Base-by-base conservation (phyloP, 345 rosid genomes). In the Triadica sebifera region DNA sequence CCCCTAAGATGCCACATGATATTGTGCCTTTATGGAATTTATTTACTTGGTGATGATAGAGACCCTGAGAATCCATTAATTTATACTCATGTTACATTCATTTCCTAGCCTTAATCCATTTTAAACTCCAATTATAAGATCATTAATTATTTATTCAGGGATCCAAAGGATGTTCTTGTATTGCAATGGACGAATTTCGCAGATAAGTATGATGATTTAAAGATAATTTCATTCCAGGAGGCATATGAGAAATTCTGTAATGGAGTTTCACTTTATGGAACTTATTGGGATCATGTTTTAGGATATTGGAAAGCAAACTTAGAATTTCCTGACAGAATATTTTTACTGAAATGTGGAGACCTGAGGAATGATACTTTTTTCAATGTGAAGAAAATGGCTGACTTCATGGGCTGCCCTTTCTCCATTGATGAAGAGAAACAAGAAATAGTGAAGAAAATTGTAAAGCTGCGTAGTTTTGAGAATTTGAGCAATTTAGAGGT, bases 261-360 rank as follows among this genome's bases (percentile, higher is more conserved):
- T 24, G 72, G 72, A 1, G 45, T 68, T 51, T 15, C n/a, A 4
- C 0, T 12, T 51, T 29, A 13, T 19, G 72, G 72, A 37, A 59
- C 72, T 0, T 50, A 13, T 25, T 68, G 72, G 72, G 72, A 68
- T 20, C 59, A 68, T 68, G 73, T 56, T 5, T 43, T 70, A 12
- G 73, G 51, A 25, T 70, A 53, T 19, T 70, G 73, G 73, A 55
- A 70, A 55, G 50, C 73, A 13, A 53, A 63, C n/a, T n/a, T 70
- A 15, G 52, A 55, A 37, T 53, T 19, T 16, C 73, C 73, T n/a
- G 63, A 70, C 5, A 37, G 58, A 22, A 50, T 70, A 13, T 38
- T 70, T 34, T 11, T 70, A 12, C 2, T 53, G 62, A 34, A 37
- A 22, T 69, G 52, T 53, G 72, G 52, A 55, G 73, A 55, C 1